These are phyloP conservation scores for Cenchrus americanus DNA, from an alignment of 176 grass and related monocot genomes.

Conservation along the genomic window DNA sequence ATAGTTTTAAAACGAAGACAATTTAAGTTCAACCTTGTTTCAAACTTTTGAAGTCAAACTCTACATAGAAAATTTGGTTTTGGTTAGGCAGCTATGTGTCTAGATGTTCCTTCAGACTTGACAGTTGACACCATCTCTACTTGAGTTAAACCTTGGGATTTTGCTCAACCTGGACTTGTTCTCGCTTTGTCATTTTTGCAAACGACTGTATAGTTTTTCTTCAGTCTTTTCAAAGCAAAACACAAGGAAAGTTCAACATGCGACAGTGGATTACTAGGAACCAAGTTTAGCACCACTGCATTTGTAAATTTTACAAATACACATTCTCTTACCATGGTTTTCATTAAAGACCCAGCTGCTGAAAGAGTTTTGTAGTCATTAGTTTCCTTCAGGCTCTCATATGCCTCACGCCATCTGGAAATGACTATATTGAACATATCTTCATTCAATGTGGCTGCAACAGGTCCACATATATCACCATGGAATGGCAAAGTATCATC, in stretches of 20 bases:
- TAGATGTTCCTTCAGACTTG: background rate
- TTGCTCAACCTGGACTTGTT: conserved; percentile 23
- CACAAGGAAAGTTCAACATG: background rate
- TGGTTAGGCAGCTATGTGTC: background rate
- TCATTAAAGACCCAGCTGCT: conserved; percentile 82
- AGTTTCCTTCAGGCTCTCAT: conserved; percentile 79
- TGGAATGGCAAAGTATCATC: conserved; percentile 50
- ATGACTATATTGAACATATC: conserved; percentile 92
- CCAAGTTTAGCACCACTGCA: background rate
- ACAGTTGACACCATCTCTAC: background rate
- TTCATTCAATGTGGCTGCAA: conserved; percentile 86
- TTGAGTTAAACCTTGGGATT: background rate
- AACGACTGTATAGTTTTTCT: conserved; percentile 5
- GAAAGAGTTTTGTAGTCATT: conserved; percentile 89
- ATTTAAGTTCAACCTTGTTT: conserved; percentile 16
- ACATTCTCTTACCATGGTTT: conserved; percentile 75
- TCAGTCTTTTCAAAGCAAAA: conserved; percentile 25
- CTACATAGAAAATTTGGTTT: background rate
- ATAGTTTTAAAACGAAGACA: conserved; percentile 15
- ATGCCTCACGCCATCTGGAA: conserved; percentile 77
- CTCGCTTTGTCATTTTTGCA: background rate
- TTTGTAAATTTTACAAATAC: conserved; percentile 1
- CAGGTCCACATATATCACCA: conserved; percentile 87
- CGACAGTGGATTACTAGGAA: conserved; percentile 14
- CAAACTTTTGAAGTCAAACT: conserved; percentile 16